Conservation (phyloP, 345 rosid genomes). For the Triadica sebifera region DNA sequence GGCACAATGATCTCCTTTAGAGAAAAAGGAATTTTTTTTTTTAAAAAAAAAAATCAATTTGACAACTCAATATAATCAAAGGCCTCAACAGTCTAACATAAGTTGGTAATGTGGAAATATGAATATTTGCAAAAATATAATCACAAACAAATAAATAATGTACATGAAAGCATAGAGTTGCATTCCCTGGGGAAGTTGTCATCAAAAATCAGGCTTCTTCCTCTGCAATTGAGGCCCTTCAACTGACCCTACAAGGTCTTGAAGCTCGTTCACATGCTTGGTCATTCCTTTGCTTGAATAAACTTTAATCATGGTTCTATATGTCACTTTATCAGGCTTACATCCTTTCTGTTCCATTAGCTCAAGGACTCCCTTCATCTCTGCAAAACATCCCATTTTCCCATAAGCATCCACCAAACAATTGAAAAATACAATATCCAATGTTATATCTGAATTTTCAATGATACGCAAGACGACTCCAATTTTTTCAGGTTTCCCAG, state of each 20-base stretch:
- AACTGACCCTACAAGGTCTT: conserved; percentile 34
- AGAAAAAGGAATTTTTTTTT: too few species aligned
- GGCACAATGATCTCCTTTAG: too few species aligned
- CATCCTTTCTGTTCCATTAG: conserved; percentile 67
- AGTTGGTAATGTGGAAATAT: too few species aligned
- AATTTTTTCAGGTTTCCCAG: conserved; percentile 64
- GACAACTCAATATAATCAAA: too few species aligned
- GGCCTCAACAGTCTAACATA: too few species aligned
- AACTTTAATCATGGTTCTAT: conserved; percentile 81
- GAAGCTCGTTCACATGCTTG: conserved; percentile 61
- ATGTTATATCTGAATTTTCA: conserved; percentile 67
- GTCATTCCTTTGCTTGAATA: conserved; percentile 65
- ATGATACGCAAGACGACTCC: conserved; percentile 66
- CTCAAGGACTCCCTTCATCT: conserved; percentile 82
- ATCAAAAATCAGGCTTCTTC: conserved; percentile 55
- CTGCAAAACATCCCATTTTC: conserved; percentile 73
- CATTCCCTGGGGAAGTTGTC: conserved; percentile 19
- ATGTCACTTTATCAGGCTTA: conserved; percentile 74
- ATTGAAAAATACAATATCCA: conserved; percentile 80
- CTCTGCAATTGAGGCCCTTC: conserved; percentile 30
- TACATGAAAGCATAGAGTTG: conserved; percentile 12
- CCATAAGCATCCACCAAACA: conserved; percentile 91
- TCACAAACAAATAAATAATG: background rate
- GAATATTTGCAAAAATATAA: too few species aligned
- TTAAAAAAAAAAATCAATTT: too few species aligned